Evolutionary conservation across 2,329 filamentous ascomycete species (phyloP).

Genomic region (Xylaria sp.): DNA sequence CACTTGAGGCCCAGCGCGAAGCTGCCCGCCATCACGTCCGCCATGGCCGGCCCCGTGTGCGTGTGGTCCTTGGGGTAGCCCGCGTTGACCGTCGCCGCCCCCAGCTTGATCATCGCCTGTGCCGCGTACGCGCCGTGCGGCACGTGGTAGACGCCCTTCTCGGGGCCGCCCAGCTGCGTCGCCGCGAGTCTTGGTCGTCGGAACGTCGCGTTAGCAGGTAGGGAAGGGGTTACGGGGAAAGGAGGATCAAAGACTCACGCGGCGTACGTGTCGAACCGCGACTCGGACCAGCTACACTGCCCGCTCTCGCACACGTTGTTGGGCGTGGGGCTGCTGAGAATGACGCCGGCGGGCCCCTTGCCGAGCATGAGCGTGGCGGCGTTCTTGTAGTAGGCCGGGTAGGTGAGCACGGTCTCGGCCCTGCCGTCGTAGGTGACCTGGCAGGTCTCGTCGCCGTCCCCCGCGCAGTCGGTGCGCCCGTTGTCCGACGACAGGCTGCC

Average conservation of each 20-base stretch:
- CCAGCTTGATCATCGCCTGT: constrained; percentile 54
- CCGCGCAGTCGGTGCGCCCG: constrained; percentile 61
- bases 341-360: constrained; percentile 63
- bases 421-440: constrained; percentile 53
- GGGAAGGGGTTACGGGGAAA: no score
- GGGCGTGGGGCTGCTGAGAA: constrained; percentile 59
- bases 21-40: constrained; percentile 56
- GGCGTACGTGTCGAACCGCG: constrained; percentile 61
- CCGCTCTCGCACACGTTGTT: constrained; percentile 64
- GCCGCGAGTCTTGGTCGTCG: constrained; percentile 42
- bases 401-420: constrained; percentile 61
- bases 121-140: constrained; percentile 64
- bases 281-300: constrained; percentile 48
- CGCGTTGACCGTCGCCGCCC: constrained; percentile 51
- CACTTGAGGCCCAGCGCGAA: constrained; percentile 61
- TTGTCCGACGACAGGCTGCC: constrained; percentile 62
- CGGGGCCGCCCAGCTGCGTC: constrained; percentile 40
- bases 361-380: constrained; percentile 56
- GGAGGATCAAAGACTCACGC: constrained; percentile 36
- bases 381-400: constrained; percentile 60
- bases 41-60: constrained; percentile 60
- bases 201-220: no score
- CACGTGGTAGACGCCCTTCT: constrained; percentile 54
- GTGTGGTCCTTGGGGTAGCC: constrained; percentile 65
- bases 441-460: constrained; percentile 57